Conservation (phyloP, 805 yeast species). For the Starmerella lactis-condensi region DNA sequence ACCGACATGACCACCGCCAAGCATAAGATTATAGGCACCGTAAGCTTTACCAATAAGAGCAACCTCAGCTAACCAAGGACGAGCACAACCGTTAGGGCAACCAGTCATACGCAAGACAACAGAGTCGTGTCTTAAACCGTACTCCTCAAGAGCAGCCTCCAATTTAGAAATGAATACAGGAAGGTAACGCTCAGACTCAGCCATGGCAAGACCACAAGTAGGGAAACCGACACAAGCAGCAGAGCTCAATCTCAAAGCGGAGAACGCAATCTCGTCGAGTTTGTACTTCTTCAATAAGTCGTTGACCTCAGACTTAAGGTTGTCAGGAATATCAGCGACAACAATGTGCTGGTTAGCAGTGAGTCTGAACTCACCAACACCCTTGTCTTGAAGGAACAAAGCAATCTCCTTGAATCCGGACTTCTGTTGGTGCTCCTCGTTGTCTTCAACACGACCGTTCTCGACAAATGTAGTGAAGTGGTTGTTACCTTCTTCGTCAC, state of each 20-base stretch:
- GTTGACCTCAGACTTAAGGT: conserved; percentile 45
- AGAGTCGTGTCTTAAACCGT: conserved; percentile 84
- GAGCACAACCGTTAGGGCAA: conserved; percentile 95
- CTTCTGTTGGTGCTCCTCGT: conserved; percentile 76
- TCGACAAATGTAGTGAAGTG: conserved; percentile 90
- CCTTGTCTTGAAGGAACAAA: conserved; percentile 33
- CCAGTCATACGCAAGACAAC: conserved; percentile 97
- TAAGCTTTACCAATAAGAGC: conserved; percentile 90
- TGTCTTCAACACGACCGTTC: conserved; percentile 90
- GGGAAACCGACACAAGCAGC: conserved; percentile 98
- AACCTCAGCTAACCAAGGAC: conserved; percentile 95
- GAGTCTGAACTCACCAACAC: conserved; percentile 54
- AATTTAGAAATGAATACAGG: conserved; percentile 67
- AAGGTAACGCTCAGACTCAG: conserved; percentile 84
- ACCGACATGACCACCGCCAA: conserved; percentile 93
- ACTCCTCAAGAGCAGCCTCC: conserved; percentile 74
- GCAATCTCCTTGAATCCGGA: conserved; percentile 71
- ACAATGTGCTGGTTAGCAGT: conserved; percentile 92
- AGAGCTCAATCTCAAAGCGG: conserved; percentile 72
- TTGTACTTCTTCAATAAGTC: conserved; percentile 48
- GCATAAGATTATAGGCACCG: conserved; percentile 80
- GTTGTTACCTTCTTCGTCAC: conserved; percentile 55
- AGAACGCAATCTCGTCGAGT: conserved; percentile 64
- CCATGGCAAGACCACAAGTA: conserved; percentile 97
- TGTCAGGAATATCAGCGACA: conserved; percentile 53